phyloP scores from a whole-genome alignment of 371 early-diverging fungal genomes.

The Actinomucor elegans region DNA sequence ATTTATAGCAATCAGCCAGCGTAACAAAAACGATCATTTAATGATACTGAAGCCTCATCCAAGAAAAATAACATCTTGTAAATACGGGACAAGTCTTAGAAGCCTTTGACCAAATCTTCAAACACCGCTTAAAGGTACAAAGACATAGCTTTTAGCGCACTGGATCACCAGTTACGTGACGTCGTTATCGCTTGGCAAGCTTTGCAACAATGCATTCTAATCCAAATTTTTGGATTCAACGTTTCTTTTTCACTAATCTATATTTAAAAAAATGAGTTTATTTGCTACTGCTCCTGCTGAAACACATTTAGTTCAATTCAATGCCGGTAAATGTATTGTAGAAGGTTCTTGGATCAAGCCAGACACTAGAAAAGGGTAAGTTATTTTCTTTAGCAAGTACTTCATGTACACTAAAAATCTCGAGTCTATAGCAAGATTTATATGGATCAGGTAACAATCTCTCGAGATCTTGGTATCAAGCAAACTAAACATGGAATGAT shows the following conservation, averaged over 20 bases:
- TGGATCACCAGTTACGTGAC: not conserved
- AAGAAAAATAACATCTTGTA: too few relatives aligned
- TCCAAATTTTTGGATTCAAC: too few relatives aligned
- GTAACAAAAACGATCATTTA: too few relatives aligned
- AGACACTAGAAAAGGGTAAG: conserved; percentile 74
- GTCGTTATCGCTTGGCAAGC: too few relatives aligned
- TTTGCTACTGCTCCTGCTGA: conserved; percentile 13
- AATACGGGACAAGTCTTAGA: too few relatives aligned
- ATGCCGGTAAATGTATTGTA: conserved; percentile 75
- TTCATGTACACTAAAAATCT: not conserved
- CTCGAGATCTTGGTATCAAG: not conserved
- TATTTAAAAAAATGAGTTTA: conserved; percentile 27
- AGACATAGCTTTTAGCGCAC: too few relatives aligned
- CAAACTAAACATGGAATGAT: not conserved
- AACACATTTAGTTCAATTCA: conserved; percentile 61
- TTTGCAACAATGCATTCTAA: too few relatives aligned
- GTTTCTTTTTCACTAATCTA: not conserved
- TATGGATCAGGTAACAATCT: conserved; percentile 51
- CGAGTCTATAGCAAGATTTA: conserved; percentile 40
- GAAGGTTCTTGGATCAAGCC: conserved; percentile 70
- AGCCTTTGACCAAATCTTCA: too few relatives aligned
- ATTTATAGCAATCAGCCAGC: too few relatives aligned
- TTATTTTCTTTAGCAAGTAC: not conserved
- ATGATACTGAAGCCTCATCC: too few relatives aligned
- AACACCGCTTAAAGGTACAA: too few relatives aligned